Conservation (phyloP, 768 basidiomycete genomes). For the Lenzites betulinus region DNA sequence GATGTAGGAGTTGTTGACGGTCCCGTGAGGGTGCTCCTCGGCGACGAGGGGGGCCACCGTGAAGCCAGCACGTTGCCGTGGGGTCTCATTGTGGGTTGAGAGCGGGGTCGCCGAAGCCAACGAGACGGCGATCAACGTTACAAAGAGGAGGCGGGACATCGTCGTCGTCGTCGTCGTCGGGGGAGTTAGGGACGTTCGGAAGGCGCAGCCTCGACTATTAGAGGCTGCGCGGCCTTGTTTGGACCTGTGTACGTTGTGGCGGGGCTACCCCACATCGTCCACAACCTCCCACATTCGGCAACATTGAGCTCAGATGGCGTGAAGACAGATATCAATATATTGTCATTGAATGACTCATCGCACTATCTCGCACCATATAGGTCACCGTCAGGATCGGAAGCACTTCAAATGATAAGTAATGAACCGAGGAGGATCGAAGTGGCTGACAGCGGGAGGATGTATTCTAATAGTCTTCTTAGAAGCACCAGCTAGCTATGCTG, state of each 20-base stretch:
- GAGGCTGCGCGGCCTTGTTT: constrained; percentile 25
- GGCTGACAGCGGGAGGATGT: too few species aligned
- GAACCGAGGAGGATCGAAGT: background rate
- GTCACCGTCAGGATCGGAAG: too few species aligned
- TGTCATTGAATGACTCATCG: too few species aligned
- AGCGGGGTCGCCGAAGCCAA: constrained; percentile 46
- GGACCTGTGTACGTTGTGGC: constrained; percentile 24
- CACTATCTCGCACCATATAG: too few species aligned
- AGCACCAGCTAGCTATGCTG: too few species aligned
- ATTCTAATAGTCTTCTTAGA: too few species aligned
- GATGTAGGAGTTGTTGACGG: constrained; percentile 92
- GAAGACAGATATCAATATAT: background rate
- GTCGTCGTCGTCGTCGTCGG: constrained; percentile 21
- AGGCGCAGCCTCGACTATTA: constrained; percentile 15
- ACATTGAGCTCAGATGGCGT: constrained; percentile 2
- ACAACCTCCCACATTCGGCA: constrained; percentile 6
- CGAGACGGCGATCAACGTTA: constrained; percentile 41
- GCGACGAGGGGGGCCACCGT: constrained; percentile 61
- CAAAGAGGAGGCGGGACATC: constrained; percentile 32
- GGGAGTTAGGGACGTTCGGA: constrained; percentile 1
- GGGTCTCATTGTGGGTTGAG: constrained; percentile 42
- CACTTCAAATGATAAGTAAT: background rate
- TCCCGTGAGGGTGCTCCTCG: constrained; percentile 64
- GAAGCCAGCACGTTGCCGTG: constrained; percentile 45
- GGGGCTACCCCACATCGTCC: background rate